Evolutionary conservation across 768 basidiomycete genomes (phyloP).

Genomic region (Astraeus odoratus): DNA sequence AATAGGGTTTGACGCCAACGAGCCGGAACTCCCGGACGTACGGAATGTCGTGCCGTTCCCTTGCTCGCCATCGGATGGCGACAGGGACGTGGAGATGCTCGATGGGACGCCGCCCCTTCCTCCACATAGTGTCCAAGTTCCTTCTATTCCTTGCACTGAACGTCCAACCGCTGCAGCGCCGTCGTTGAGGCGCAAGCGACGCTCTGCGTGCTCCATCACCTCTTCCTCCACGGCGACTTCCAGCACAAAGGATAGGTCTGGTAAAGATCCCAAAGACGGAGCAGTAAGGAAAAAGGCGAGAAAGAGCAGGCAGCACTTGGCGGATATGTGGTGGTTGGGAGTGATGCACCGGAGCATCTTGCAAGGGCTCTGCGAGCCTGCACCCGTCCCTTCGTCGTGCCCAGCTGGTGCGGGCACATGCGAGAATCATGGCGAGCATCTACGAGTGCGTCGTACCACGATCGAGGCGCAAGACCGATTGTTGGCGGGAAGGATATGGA

Average conservation of each 20-base stretch:
- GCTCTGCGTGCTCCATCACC: slow-evolving; percentile 27
- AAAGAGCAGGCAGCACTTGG: slow-evolving; percentile 25
- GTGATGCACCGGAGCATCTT: slow-evolving; percentile 31
- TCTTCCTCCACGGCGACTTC: slow-evolving; percentile 16
- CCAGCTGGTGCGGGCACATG: background rate
- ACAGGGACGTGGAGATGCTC: slow-evolving; percentile 21
- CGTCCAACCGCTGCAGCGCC: slow-evolving; percentile 4
- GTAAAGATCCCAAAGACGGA: slow-evolving; percentile 5
- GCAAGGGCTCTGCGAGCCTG: slow-evolving; percentile 10
- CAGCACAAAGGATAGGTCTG: slow-evolving; percentile 5
- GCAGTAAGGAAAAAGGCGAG: slow-evolving; percentile 23
- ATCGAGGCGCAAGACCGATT: slow-evolving; percentile 26
- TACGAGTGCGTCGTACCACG: slow-evolving; percentile 2
- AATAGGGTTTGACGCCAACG: slow-evolving; percentile 2
- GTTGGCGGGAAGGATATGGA: slow-evolving; percentile 28
- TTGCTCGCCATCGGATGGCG: slow-evolving; percentile 18
- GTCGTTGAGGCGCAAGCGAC: slow-evolving; percentile 25
- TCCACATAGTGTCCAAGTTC: background rate
- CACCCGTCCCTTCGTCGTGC: background rate
- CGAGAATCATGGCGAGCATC: background rate
- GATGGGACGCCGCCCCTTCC: slow-evolving; percentile 17
- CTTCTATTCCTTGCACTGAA: background rate
- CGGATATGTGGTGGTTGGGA: slow-evolving; percentile 32
- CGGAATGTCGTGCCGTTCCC: slow-evolving; percentile 33
- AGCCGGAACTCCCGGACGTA: slow-evolving; percentile 23